phyloP scores from a whole-genome alignment of 140 eudicot genomes.

The Anethum foeniculum region DNA sequence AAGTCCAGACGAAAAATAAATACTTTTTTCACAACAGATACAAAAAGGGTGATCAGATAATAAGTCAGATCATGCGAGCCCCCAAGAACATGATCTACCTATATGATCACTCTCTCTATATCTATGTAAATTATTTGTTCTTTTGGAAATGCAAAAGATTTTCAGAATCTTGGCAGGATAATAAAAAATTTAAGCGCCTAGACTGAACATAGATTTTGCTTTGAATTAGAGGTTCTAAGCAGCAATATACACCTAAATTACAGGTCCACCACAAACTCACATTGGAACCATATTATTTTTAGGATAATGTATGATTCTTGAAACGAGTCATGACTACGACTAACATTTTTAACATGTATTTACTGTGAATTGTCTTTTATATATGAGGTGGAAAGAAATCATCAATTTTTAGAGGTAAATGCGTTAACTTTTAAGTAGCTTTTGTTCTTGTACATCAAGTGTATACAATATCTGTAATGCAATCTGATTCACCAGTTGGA shows the following conservation, averaged over 20 bases:
- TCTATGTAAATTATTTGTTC: background rate
- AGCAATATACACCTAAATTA: slow-evolving; percentile 36
- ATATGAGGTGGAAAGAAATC: no score
- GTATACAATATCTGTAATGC: background rate
- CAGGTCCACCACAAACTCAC: slow-evolving; percentile 26
- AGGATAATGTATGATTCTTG: background rate
- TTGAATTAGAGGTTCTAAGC: slow-evolving; percentile 20
- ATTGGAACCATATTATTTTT: background rate
- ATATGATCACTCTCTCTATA: slow-evolving; percentile 1
- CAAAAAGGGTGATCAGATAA: slow-evolving; percentile 1
- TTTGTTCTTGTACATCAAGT: background rate
- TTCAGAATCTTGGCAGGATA: slow-evolving; percentile 17
- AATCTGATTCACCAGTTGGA: background rate
- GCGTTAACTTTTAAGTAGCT: no score
- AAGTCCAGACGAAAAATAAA: background rate
- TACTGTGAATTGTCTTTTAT: no score
- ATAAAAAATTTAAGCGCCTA: slow-evolving; percentile 9
- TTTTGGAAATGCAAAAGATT: slow-evolving; percentile 14
- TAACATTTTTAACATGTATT: background rate
- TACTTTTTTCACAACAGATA: background rate
- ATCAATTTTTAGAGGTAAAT: no score
- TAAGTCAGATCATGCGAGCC: slow-evolving; percentile 1
- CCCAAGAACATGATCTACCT: slow-evolving; percentile 2
- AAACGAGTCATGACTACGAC: background rate
- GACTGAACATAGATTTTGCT: slow-evolving; percentile 13